phyloP scores from a whole-genome alignment of 345 rosid genomes.

The Trapa incisa region DNA sequence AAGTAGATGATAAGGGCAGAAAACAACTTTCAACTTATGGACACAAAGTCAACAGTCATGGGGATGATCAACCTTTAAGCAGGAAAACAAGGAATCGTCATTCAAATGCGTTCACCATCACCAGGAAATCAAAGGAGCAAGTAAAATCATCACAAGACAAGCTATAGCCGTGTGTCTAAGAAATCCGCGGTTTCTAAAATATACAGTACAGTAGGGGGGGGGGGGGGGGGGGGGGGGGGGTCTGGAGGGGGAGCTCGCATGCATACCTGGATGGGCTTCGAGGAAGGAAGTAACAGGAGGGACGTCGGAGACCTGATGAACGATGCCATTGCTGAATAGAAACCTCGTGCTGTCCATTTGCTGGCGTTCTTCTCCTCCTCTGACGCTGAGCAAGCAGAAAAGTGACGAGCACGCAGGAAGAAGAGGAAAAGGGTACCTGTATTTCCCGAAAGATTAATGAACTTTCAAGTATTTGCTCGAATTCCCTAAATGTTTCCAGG shows the following conservation, averaged over 20 bases:
- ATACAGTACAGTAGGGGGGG: neutral
- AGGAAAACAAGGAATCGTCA: neutral
- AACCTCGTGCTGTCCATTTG: conserved; percentile 16
- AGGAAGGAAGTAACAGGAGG: conserved; percentile 54
- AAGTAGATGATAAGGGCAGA: too few relatives aligned
- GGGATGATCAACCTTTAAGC: too few relatives aligned
- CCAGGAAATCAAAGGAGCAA: neutral
- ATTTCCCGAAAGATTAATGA: neutral
- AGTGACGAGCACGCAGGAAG: neutral
- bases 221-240: neutral
- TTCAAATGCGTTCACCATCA: neutral
- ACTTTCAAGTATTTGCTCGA: too few relatives aligned
- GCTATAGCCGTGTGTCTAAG: neutral
- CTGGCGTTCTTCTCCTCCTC: neutral
- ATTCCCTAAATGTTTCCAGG: too few relatives aligned
- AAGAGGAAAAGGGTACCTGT: neutral
- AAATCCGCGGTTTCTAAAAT: neutral
- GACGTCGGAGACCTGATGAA: conserved; percentile 22
- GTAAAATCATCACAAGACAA: neutral
- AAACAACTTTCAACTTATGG: too few relatives aligned
- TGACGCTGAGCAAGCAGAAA: neutral
- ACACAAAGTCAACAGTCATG: too few relatives aligned
- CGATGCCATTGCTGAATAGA: conserved; percentile 46
- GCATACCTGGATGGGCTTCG: conserved; percentile 44
- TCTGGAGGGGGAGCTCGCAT: too few relatives aligned